Evolutionary conservation across 2,329 filamentous ascomycete species (phyloP).

Genomic region (Teratosphaeria destructans): DNA sequence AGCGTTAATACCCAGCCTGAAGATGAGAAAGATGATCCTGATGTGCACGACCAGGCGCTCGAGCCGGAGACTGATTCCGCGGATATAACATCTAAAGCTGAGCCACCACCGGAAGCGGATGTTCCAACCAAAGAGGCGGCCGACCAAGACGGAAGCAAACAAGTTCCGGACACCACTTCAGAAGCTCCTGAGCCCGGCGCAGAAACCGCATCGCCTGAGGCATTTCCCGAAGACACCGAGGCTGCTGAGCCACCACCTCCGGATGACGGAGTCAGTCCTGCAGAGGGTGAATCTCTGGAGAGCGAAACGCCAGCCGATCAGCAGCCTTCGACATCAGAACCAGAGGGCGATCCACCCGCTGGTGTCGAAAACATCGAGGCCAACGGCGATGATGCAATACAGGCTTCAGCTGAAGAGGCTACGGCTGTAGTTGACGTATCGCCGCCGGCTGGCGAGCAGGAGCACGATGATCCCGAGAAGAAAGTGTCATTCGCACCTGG

Average conservation of each 20-base stretch:
- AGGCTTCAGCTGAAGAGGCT: not conserved
- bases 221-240: not conserved
- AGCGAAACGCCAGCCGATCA: not conserved
- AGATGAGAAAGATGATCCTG: not conserved
- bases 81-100: not conserved
- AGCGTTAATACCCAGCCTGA: not conserved
- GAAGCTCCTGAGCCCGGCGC: not conserved
- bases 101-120: not conserved
- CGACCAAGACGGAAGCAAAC: not conserved
- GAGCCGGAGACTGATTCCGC: not conserved
- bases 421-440: not conserved
- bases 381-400: not conserved
- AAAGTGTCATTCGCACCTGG: slow-evolving; percentile 19
- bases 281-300: not conserved
- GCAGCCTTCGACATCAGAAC: not conserved
- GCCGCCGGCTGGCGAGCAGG: slow-evolving; percentile 2
- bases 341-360: not conserved
- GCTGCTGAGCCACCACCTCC: not conserved
- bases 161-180: not conserved
- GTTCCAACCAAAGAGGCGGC: not conserved
- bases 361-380: not conserved
- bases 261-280: not conserved
- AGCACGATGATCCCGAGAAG: slow-evolving; percentile 11
- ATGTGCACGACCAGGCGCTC: not conserved
- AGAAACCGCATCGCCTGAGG: not conserved